phyloP scores from a whole-genome alignment of 495 filamentous ascomycete genomes.

The Aeminium ludgeri region DNA sequence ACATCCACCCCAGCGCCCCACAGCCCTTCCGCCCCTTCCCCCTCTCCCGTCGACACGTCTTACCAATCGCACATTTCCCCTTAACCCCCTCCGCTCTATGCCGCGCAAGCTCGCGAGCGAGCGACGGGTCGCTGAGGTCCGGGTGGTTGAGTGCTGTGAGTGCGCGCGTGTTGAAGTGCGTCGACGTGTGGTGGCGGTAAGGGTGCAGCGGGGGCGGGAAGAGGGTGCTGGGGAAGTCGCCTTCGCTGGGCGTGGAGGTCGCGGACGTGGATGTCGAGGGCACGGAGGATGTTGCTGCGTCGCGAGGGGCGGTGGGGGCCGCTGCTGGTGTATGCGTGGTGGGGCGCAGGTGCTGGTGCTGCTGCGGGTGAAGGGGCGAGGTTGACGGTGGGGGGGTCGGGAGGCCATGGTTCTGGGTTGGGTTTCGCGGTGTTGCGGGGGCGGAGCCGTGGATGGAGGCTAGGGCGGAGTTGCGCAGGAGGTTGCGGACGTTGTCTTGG shows the following conservation, averaged over 20 bases:
- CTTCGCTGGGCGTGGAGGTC: not conserved
- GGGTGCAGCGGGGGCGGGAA: conserved; percentile 11
- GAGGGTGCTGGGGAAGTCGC: not conserved
- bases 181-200: conserved; percentile 11
- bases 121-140: conserved; percentile 13
- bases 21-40: too few species aligned
- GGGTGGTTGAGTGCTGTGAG: conserved; percentile 11
- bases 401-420: not conserved
- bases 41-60: too few species aligned
- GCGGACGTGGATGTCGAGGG: conserved; percentile 1
- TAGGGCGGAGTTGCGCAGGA: conserved; percentile 6
- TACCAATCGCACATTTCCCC: too few species aligned
- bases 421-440: not conserved
- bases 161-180: conserved; percentile 12
- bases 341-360: not conserved
- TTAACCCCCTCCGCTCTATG: too few species aligned
- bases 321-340: too few species aligned
- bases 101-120: too few species aligned
- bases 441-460: not conserved
- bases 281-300: not conserved
- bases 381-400: not conserved
- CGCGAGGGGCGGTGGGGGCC: too few species aligned
- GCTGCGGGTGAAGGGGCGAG: conserved; percentile 3
- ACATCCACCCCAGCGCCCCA: conserved; percentile 3
- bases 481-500: conserved; percentile 17